phyloP scores from a whole-genome alignment of 2,329 filamentous ascomycete genomes.

The Sporothrix humicola region DNA sequence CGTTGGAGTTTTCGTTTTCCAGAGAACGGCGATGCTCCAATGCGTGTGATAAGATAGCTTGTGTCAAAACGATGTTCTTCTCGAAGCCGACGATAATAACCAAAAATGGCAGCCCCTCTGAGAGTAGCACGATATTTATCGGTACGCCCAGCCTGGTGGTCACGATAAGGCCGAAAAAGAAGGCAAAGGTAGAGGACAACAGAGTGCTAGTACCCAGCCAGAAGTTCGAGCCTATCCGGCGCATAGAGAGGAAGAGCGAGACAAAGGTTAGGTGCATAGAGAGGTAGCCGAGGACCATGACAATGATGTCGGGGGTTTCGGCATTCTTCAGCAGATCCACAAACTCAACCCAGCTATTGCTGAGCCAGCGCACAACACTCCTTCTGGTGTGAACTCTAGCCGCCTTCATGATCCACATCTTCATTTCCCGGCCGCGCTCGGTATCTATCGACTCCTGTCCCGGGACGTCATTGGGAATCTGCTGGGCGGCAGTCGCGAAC shows the following conservation, averaged over 20 bases:
- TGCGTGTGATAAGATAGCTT: conserved; percentile 88
- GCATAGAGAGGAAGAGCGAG: conserved; percentile 98
- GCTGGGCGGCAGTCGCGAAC: conserved; percentile 78
- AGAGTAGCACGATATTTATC: conserved; percentile 90
- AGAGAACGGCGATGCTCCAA: conserved; percentile 67
- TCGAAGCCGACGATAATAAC: conserved; percentile 99
- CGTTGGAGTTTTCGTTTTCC: background rate
- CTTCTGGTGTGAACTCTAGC: conserved; percentile 67
- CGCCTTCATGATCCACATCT: conserved; percentile 97
- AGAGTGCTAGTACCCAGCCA: conserved; percentile 93
- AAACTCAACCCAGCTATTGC: conserved; percentile 85
- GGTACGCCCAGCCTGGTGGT: conserved; percentile 93
- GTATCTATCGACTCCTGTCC: conserved; percentile 49
- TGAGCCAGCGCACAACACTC: conserved; percentile 72
- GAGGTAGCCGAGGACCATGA: conserved; percentile 94
- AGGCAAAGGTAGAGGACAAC: conserved; percentile 92
- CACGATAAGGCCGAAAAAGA: conserved; percentile 90
- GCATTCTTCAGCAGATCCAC: conserved; percentile 81
- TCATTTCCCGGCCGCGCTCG: conserved; percentile 71
- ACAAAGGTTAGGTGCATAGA: conserved; percentile 99
- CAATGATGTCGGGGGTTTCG: conserved; percentile 94
- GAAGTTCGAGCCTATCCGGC: conserved; percentile 93
- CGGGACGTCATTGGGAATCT: conserved; percentile 63
- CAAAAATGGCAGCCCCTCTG: conserved; percentile 92
- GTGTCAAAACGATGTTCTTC: conserved; percentile 95